Base-by-base conservation (phyloP, 73 alveolate genomes). In the Paramecium caudatum region DNA sequence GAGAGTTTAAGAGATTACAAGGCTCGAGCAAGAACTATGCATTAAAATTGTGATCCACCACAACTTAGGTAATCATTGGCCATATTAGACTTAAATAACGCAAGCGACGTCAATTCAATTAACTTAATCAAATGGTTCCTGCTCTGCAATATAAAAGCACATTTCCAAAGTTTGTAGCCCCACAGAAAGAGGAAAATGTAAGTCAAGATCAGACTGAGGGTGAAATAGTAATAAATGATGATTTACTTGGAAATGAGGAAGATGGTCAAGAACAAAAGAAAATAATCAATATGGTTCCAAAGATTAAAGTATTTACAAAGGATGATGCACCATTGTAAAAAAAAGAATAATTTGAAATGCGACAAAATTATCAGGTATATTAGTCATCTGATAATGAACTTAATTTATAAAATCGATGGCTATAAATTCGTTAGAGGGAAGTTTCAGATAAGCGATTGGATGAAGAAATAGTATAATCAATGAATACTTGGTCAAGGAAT, bases 301-400 rank as follows among this genome's bases (percentile, higher is more conserved):
- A 74, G 39, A 43, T 41, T 1, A 74, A 74, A 45, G 88, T 45
- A 37, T 74, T 74, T 74, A 15, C 17, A 74, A 21, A 37, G 21
- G 88, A 74, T 39, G 47, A 68, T 5, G 45, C 30, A 2, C 17
- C 25, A 25, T 27, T 36, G 32, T 63, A 74, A 74, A 17, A 19
- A 37, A 86, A 78, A 86, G 69, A 61, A 46, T 27, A 61, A 25
- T 86, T 36, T 63, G 93, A 86, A 10, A 41, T 17, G 15, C 34
- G 82, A 39, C 39, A 47, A 61, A 63, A 39, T 21, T 86, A 86
- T 86, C 43, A 62, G 3, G 36, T 13, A 15, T 86, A 86, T 86
- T 70, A 86, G 41, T 90, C 93, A 10, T 47, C 86, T 21, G 46
- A 36, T 63, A 63, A 41, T 25, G 93, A 86, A 62, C n/a, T 86